phyloP scores from a whole-genome alignment of 352 stramenopile species.

The Phytophthora kernoviae region DNA sequence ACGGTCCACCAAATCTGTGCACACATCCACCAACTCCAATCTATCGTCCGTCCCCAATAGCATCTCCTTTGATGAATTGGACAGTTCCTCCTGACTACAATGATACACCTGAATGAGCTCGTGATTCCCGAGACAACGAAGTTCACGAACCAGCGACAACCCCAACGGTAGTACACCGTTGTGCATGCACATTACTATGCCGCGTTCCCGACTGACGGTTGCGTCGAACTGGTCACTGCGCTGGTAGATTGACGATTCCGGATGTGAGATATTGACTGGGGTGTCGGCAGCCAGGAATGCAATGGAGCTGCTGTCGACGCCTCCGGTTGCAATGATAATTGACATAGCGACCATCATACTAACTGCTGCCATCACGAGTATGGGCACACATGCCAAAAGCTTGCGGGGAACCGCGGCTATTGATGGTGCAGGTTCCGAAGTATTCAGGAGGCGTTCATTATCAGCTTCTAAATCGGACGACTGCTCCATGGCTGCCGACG shows the following conservation, averaged over 20 bases:
- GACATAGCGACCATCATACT: conserved; percentile 25
- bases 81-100: conserved; percentile 41
- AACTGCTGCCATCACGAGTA: conserved; percentile 16
- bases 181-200: conserved; percentile 43
- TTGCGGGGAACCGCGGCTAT: conserved; percentile 13
- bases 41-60: conserved; percentile 18
- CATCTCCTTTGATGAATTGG: conserved; percentile 20
- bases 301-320: conserved; percentile 11
- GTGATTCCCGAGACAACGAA: conserved; percentile 40
- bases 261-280: conserved; percentile 13
- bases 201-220: conserved; percentile 26
- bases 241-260: conserved; percentile 19
- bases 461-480: conserved; percentile 16
- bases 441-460: conserved; percentile 1
- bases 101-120: conserved; percentile 47
- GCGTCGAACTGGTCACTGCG: conserved; percentile 34
- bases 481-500: not conserved
- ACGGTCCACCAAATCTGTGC: conserved; percentile 30
- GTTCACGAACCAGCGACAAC: conserved; percentile 43
- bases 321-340: conserved; percentile 7
- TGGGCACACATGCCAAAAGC: conserved; percentile 16
- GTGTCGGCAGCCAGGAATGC: conserved; percentile 16
- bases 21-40: conserved; percentile 44
- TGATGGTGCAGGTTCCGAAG: not conserved
- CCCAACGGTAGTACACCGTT: conserved; percentile 35